phyloP scores from a whole-genome alignment of 331 rosid species.

The Saraca asoca region DNA sequence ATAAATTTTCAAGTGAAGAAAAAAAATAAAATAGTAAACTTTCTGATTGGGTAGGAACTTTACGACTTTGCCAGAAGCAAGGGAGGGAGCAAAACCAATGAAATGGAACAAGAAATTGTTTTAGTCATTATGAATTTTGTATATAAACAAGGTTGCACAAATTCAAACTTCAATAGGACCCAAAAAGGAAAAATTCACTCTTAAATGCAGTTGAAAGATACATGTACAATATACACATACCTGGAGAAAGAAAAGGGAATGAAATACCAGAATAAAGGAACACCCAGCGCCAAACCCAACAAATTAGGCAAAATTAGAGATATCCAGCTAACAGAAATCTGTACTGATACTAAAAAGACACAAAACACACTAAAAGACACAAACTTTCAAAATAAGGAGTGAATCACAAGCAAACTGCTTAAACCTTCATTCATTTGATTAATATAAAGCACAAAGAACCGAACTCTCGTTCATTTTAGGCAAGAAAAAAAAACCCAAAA shows the following conservation, averaged over 20 bases:
- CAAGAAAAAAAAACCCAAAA: not conserved
- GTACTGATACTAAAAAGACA: not conserved
- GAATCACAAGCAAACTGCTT: not conserved
- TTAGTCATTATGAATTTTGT: constrained; percentile 22
- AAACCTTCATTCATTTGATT: not conserved
- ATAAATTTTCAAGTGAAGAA: constrained; percentile 15
- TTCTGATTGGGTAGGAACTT: constrained; percentile 26
- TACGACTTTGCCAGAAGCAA: constrained; percentile 31
- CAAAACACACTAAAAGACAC: constrained; percentile 13
- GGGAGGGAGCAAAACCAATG: constrained; percentile 19
- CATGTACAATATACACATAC: constrained; percentile 25
- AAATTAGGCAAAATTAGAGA: constrained; percentile 29
- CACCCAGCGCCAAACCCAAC: constrained; percentile 26
- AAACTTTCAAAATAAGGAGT: not conserved
- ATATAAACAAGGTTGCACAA: constrained; percentile 23
- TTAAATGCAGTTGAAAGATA: constrained; percentile 22
- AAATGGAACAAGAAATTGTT: constrained; percentile 10
- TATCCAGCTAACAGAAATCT: constrained; percentile 11
- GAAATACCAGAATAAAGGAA: constrained; percentile 8
- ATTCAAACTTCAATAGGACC: constrained; percentile 16
- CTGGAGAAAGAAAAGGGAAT: constrained; percentile 20
- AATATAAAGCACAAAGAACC: constrained; percentile 6
- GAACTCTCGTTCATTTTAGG: constrained; percentile 1
- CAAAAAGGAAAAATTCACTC: constrained; percentile 28
- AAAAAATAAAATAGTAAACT: constrained; percentile 11